Evolutionary conservation across 352 stramenopile genomes (phyloP).

Genomic region (Hyphochytrium catenoides): DNA sequence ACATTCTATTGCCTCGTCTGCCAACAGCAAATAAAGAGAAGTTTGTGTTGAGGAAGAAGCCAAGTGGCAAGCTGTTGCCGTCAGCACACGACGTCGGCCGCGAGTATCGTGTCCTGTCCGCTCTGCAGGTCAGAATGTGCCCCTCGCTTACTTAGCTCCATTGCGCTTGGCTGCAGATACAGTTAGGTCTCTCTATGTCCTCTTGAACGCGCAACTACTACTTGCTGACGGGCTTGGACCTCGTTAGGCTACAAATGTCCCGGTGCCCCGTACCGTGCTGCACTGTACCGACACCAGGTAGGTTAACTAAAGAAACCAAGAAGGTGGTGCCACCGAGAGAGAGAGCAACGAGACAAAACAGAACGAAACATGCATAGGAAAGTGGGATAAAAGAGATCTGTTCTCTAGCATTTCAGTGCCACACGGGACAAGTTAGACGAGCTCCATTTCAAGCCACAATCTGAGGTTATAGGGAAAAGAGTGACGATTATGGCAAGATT

Average conservation of each 20-base stretch:
- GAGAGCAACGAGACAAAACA: too few relatives aligned
- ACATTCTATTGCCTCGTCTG: too few relatives aligned
- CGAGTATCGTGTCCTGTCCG: conserved; percentile 24
- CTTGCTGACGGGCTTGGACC: conserved; percentile 4
- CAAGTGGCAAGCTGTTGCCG: conserved; percentile 37
- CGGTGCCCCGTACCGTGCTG: conserved; percentile 27
- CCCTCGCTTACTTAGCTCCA: not conserved
- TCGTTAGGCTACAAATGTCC: conserved; percentile 22
- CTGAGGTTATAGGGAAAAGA: too few relatives aligned
- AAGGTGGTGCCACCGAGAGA: too few relatives aligned
- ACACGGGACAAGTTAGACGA: too few relatives aligned
- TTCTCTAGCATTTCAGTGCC: too few relatives aligned
- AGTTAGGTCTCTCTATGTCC: not conserved
- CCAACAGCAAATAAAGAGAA: too few relatives aligned
- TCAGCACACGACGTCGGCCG: conserved; percentile 50
- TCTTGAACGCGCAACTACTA: not conserved
- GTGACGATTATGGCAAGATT: too few relatives aligned
- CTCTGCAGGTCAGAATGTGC: not conserved
- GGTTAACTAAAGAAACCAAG: too few relatives aligned
- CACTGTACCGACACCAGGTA: conserved; percentile 33
- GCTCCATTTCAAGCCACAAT: too few relatives aligned
- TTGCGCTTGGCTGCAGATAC: conserved; percentile 7
- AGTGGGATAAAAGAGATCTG: too few relatives aligned
- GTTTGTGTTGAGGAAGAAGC: conserved; percentile 55
- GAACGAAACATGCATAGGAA: too few relatives aligned